Conservation (phyloP, 805 yeast species). For the Yamadazyma sp. region DNA sequence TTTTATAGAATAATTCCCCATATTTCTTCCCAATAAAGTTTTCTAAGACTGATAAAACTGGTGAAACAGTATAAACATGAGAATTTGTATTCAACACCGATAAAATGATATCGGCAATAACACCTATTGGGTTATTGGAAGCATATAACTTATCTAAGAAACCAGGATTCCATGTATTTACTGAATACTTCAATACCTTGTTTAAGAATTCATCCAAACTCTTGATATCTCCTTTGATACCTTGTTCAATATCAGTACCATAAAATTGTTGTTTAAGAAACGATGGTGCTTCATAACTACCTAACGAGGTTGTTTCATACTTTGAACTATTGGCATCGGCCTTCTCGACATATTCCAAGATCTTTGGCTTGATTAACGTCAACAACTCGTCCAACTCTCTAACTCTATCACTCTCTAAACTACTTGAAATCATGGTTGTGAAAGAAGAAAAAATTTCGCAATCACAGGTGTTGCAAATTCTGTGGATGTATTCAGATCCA, state of each 20-base stretch:
- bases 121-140: constrained; percentile 81
- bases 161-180: constrained; percentile 85
- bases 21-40: constrained; percentile 64
- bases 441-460: too few relatives aligned
- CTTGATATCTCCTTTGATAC: constrained; percentile 35
- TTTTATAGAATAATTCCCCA: constrained; percentile 58
- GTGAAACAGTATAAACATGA: constrained; percentile 83
- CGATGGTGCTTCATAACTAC: constrained; percentile 50
- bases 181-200: constrained; percentile 59
- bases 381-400: constrained; percentile 56
- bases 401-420: constrained; percentile 49
- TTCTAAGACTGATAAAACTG: constrained; percentile 73
- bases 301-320: constrained; percentile 45
- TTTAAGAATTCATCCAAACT: constrained; percentile 50
- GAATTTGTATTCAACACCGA: constrained; percentile 77
- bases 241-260: constrained; percentile 7
- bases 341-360: constrained; percentile 49
- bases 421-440: constrained; percentile 1
- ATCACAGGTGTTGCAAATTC: too few relatives aligned
- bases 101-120: constrained; percentile 65
- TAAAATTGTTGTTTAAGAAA: constrained; percentile 35
- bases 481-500: too few relatives aligned
- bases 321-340: constrained; percentile 36
- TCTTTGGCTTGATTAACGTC: constrained; percentile 46
- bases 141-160: constrained; percentile 83